Conservation (phyloP, 805 yeast genomes). For the Yamadazyma paraphyllophila region DNA sequence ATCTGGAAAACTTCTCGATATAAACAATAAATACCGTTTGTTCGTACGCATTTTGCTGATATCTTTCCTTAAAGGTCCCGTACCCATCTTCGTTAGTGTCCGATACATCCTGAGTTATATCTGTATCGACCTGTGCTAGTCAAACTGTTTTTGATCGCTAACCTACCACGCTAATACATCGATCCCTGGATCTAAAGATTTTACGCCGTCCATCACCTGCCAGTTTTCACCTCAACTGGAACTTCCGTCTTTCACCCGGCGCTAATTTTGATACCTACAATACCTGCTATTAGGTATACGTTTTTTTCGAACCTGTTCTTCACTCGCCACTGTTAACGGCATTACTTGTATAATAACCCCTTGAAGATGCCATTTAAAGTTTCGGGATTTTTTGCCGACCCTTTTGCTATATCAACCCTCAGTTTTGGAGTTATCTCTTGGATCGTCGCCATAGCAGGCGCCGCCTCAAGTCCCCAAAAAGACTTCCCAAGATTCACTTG, state of each 20-base stretch:
- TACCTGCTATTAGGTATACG: neutral
- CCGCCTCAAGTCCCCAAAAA: slow-evolving; percentile 43
- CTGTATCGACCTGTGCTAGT: too few species aligned
- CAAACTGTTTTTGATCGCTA: too few species aligned
- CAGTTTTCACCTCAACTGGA: too few species aligned
- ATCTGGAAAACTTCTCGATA: slow-evolving; percentile 6
- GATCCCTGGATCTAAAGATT: too few species aligned
- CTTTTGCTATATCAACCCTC: slow-evolving; percentile 81
- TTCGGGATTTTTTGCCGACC: slow-evolving; percentile 69
- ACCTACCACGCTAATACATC: too few species aligned
- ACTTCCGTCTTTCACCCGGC: too few species aligned
- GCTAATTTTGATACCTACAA: neutral
- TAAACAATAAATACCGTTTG: slow-evolving; percentile 4
- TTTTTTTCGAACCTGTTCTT: neutral
- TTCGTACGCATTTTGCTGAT: neutral
- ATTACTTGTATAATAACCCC: too few species aligned
- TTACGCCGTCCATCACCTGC: too few species aligned
- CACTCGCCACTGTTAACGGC: too few species aligned
- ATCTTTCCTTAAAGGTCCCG: too few species aligned
- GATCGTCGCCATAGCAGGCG: slow-evolving; percentile 87
- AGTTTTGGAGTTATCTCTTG: slow-evolving; percentile 75
- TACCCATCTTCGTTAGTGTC: neutral
- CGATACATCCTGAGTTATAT: neutral
- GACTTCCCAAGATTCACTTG: slow-evolving; percentile 82
- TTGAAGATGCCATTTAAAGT: slow-evolving; percentile 33